Percentiles rank a stretch among this genome's conserved stretches.
These are phyloP conservation scores for Umbilicaria muhlenbergii DNA, from an alignment of 495 filamentous ascomycete genomes.

Conservation along the genomic window DNA sequence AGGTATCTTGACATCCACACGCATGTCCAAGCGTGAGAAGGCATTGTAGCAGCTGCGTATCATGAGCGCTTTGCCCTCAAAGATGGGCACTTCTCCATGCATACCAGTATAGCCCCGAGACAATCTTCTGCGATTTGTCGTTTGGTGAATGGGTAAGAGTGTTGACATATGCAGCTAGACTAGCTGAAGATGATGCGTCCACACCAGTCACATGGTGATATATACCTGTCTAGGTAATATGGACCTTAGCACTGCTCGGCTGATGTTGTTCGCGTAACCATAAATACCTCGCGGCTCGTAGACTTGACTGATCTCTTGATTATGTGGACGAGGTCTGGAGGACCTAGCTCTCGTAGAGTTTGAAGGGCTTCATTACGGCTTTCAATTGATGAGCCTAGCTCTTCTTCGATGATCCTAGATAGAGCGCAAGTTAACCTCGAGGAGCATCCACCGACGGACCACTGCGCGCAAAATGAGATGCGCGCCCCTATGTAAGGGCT, in stretches of 20 bases:
- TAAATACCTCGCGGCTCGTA: constrained; percentile 30
- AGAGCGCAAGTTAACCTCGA: constrained; percentile 11
- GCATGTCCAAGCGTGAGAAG: constrained; percentile 96
- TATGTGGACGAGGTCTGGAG: constrained; percentile 88
- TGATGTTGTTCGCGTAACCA: neutral
- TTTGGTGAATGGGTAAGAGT: constrained; percentile 81
- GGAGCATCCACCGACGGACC: neutral
- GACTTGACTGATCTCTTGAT: constrained; percentile 64
- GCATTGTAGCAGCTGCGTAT: constrained; percentile 87
- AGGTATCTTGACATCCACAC: constrained; percentile 90
- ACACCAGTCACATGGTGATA: constrained; percentile 98
- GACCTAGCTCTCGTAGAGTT: constrained; percentile 78
- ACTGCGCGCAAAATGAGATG: neutral
- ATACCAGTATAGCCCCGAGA: constrained; percentile 88
- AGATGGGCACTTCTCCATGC: constrained; percentile 1
- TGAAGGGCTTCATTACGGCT: constrained; percentile 75
- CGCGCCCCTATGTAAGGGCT: neutral
- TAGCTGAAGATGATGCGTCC: constrained; percentile 93
- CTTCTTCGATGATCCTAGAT: constrained; percentile 74
- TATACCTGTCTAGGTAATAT: constrained; percentile 54
- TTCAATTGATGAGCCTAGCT: constrained; percentile 75
- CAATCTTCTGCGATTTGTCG: constrained; percentile 77
- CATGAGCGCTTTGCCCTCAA: neutral
- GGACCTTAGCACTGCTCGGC: neutral
- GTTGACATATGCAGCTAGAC: constrained; percentile 94